Base-by-base conservation (phyloP, 345 rosid species). In the Kandelia obovata region DNA sequence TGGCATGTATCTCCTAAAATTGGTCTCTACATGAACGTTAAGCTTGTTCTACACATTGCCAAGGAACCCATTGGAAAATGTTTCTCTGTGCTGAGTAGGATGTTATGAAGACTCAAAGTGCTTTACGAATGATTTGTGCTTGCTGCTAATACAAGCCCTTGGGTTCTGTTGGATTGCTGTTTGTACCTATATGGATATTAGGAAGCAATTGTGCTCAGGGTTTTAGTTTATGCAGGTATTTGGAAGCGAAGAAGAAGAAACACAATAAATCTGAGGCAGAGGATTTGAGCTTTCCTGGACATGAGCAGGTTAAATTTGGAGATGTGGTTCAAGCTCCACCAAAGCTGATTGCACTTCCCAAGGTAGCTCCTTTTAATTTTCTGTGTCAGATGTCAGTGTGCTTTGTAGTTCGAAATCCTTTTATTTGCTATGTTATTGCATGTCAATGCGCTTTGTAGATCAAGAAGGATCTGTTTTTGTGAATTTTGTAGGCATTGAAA, bases 271-370 rank as follows among this genome's bases (percentile, higher is more conserved):
- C 82, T 57, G 77, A 71, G 70, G 83, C 83, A 68, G 91, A 83
- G 47, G 69, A 78, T 3, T 59, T 70, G 51, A 89, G 86, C 66
- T 90, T 95, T 60, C 96, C 93, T 0, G 88, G 88, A 65, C 71
- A 67, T 31, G 99, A 92, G 68, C 77, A 81, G 63, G 82, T 95
- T 13, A 71, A 72, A 73, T 95, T 95, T 70, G 99, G 99, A 25
- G 99, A 95, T 5, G 85, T 95, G 46, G 96, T 88, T 62, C 81
- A 83, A 77, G 96, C 96, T 72, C 96, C 99, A 20, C 98, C 90
- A 4, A 90, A 90, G 74, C 73, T 95, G 75, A 74, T 75, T 61
- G 31, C 77, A 23, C 23, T 85, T 71, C 96, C 92, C 9, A 94
- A 88, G 96, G 96, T 88, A 71, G 28, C 20, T 58, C 64, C 57